Conservation (phyloP, 2,329 filamentous ascomycete species). For the Dryadomyces quercivorus region DNA sequence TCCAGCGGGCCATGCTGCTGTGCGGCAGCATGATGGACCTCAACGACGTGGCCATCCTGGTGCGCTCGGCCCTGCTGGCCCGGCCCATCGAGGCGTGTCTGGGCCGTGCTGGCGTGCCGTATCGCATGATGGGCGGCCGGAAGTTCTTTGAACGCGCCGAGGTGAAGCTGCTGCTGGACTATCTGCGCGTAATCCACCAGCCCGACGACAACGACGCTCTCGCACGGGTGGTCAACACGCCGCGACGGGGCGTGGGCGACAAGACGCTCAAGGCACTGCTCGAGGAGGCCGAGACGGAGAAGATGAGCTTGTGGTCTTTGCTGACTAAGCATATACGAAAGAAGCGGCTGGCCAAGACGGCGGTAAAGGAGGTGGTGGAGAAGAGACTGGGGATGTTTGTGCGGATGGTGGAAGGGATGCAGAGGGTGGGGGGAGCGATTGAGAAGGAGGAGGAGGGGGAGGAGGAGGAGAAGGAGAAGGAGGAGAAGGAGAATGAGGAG, state of each 20-base stretch:
- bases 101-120: conserved; percentile 69
- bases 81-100: conserved; percentile 75
- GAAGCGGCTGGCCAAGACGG: conserved; percentile 32
- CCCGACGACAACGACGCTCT: conserved; percentile 81
- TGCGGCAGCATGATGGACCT: conserved; percentile 61
- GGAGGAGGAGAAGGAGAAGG: background rate
- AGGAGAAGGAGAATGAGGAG: background rate
- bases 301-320: conserved; percentile 64
- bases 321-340: conserved; percentile 44
- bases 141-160: conserved; percentile 89
- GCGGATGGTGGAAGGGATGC: conserved; percentile 18
- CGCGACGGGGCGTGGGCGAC: conserved; percentile 70
- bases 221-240: conserved; percentile 72
- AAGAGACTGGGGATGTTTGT: conserved; percentile 41
- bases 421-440: background rate
- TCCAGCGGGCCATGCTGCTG: conserved; percentile 56
- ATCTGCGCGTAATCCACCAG: conserved; percentile 73
- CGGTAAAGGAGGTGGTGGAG: conserved; percentile 36
- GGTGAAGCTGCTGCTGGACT: conserved; percentile 78
- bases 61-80: conserved; percentile 76
- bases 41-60: conserved; percentile 72
- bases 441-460: background rate
- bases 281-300: conserved; percentile 61
- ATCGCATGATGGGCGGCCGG: conserved; percentile 81
- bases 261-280: conserved; percentile 61